These are phyloP conservation scores for Phaeotremella skinneri DNA, from an alignment of 768 basidiomycete species.

Conservation along the genomic window DNA sequence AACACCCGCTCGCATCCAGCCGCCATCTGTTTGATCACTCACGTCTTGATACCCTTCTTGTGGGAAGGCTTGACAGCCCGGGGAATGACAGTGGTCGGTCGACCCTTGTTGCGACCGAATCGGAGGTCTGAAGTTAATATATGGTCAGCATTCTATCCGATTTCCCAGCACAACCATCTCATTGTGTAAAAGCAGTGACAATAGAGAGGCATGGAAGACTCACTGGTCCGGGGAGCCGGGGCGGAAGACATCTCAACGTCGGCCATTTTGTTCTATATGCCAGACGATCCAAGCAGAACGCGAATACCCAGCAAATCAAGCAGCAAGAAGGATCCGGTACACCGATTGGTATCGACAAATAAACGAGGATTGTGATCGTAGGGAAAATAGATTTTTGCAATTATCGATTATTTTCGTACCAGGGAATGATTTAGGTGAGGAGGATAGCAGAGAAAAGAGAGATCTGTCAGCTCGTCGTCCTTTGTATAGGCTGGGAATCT, in stretches of 20 bases:
- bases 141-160: not conserved
- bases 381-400: too few relatives aligned
- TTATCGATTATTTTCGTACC: too few relatives aligned
- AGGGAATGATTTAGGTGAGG: too few relatives aligned
- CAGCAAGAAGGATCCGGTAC: not conserved
- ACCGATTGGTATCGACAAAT: not conserved
- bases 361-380: too few relatives aligned
- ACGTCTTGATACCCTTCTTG: slow-evolving; percentile 84
- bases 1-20: not conserved
- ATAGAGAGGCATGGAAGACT: slow-evolving; percentile 15
- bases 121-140: slow-evolving; percentile 64
- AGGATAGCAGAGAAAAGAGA: too few relatives aligned
- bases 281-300: too few relatives aligned
- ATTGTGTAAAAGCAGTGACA: not conserved
- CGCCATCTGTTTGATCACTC: slow-evolving; percentile 18
- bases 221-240: slow-evolving; percentile 42
- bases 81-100: slow-evolving; percentile 79
- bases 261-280: slow-evolving; percentile 41
- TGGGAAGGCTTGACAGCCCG: slow-evolving; percentile 75
- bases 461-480: too few relatives aligned
- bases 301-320: not conserved
- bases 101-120: slow-evolving; percentile 80
- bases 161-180: not conserved
- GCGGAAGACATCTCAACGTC: slow-evolving; percentile 48
- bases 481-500: too few relatives aligned